These are phyloP conservation scores for Beauveria sp. DNA, from an alignment of 2,329 filamentous ascomycete species.

Conservation along the genomic window DNA sequence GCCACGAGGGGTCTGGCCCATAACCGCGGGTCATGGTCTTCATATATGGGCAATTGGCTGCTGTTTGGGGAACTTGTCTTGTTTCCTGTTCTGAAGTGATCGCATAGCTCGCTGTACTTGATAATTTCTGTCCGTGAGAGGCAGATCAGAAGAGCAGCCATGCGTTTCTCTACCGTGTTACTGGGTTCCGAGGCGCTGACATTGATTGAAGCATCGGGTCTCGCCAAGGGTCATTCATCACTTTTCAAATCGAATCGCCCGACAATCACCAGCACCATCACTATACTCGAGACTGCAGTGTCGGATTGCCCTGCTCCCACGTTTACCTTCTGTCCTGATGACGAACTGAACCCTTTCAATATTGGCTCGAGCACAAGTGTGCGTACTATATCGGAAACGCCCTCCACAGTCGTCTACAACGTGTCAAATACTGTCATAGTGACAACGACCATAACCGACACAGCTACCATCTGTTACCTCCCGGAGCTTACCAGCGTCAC, in stretches of 20 bases:
- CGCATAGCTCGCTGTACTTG: background rate
- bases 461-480: background rate
- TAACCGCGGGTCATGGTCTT: background rate
- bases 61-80: background rate
- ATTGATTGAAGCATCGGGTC: background rate
- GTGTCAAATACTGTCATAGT: background rate
- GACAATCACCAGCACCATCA: constrained; percentile 1
- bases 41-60: background rate
- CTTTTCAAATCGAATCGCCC: background rate
- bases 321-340: background rate
- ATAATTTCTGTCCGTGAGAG: background rate
- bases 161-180: background rate
- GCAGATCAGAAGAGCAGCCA: background rate
- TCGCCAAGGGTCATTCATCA: background rate
- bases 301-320: background rate
- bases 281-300: background rate
- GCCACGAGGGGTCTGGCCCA: background rate
- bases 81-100: background rate
- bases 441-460: background rate
- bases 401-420: background rate
- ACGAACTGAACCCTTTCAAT: background rate
- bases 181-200: background rate
- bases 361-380: background rate
- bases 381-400: background rate
- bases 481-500: background rate